Base-by-base conservation (phyloP, 2,329 filamentous ascomycete genomes). In the Blastomyces gilchristii region DNA sequence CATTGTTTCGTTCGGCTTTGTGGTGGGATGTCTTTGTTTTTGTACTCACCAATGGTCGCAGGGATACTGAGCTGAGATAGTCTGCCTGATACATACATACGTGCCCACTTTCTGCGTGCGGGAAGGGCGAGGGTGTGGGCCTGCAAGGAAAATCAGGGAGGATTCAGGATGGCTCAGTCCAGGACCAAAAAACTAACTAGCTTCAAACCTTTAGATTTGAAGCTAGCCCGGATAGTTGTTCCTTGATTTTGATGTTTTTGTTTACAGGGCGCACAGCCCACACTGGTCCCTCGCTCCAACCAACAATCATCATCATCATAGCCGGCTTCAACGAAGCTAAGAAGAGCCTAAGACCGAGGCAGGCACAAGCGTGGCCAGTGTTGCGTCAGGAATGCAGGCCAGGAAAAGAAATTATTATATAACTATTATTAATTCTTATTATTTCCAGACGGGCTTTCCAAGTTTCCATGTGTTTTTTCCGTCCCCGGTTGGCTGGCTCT, bases 1-100 rank as follows among this genome's bases (percentile, higher is more conserved):
- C 39, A 59, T 49, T 59, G 57, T 59, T 31, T 59, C 25, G 41
- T 7, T 18, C 34, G 43, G 39, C 28, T 47, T 47, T 58, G 53
- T 34, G 34, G n/a, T 39, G 6, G 53, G 18, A 47, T 47, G 18
- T 47, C 45, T 22, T 37, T 41, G 37, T 45, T 45, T 28, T 3
- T 18, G 45, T 28, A 16, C 12, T 16, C 2, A 9, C 5, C n/a
- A 25, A 31, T 43, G 37, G 22, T 22, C 2, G 22, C n/a, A 22
- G 25, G 25, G 34, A 18, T 41, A 2, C 6, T 37, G 41, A 22
- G 8, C n/a, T 22, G n/a, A 22, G 6, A 12, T 41, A 57, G 14
- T n/a, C 54, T 25, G 22, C 18, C 56, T 58, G 56, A 43, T 28
- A 25, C 34, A 43, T 28, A 25, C 34, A 18, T 22, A 2, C 22